Evolutionary conservation across 805 yeast genomes (phyloP).

Genomic region (Hanseniaspora guilliermondii): DNA sequence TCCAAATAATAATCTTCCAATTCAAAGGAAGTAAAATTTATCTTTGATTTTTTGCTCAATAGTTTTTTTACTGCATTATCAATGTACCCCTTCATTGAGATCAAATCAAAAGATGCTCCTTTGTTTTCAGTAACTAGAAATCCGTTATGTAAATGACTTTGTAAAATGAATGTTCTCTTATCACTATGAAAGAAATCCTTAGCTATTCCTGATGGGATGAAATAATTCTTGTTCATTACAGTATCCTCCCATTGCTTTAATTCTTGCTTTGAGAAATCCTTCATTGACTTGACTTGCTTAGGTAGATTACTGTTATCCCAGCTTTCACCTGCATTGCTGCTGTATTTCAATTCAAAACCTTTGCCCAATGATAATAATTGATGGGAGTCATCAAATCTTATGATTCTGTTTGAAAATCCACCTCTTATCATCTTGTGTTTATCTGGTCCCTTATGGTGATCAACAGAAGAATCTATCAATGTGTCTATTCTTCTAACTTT

Average conservation of each 20-base stretch:
- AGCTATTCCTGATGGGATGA: slow-evolving; percentile 4
- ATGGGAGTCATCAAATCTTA: slow-evolving; percentile 12
- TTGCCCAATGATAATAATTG: slow-evolving; percentile 1
- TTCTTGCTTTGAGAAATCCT: not conserved
- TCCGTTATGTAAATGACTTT: not conserved
- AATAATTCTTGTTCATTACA: not conserved
- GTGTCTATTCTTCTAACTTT: slow-evolving; percentile 9
- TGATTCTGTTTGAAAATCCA: not conserved
- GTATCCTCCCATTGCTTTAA: slow-evolving; percentile 1
- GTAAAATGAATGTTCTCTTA: slow-evolving; percentile 20
- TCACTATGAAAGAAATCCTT: slow-evolving; percentile 17
- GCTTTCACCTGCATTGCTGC: slow-evolving; percentile 39
- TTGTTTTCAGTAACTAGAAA: slow-evolving; percentile 22
- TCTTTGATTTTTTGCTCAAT: not conserved
- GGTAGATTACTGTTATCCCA: slow-evolving; percentile 28
- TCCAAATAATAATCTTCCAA: not conserved
- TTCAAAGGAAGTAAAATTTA: not conserved
- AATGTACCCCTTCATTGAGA: not conserved
- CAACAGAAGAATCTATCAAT: not conserved
- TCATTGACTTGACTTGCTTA: not conserved
- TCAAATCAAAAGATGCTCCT: slow-evolving; percentile 23
- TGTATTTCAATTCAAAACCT: slow-evolving; percentile 18
- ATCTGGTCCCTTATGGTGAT: not conserved
- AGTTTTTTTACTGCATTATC: not conserved
- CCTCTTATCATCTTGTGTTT: not conserved